Base-by-base conservation (phyloP, 352 stramenopile genomes). In the Phytophthora colocasiae region DNA sequence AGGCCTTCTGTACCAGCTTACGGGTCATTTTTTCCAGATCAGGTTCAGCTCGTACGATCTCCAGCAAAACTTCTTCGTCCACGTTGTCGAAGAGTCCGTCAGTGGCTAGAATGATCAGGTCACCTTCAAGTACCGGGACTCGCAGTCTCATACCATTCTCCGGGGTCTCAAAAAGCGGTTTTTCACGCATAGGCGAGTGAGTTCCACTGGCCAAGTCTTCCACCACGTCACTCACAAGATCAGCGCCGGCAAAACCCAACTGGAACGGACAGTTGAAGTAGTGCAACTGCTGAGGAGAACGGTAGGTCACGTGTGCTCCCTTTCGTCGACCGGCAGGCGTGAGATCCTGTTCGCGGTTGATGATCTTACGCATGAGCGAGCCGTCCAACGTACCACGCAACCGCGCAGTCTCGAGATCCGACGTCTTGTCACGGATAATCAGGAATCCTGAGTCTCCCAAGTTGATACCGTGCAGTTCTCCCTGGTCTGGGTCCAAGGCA, bases 211-310 rank as follows among this genome's bases (percentile, higher is more conserved):
- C 45, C 31, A 90, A 59, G 43, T 91, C 83, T 14, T 83, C 75
- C 10, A 78, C 67, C 10, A 91, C 76, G 27, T 89, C 74, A 24
- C 63, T 70, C 29, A 69, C 76, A 29, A 91, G 64, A 11, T 86
- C 73, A 0, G 76, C 58, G 31, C 77, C 74, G 11, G 80, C 80
- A 64, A 86, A 91, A 6, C 83, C 83, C 24, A 91, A 47, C 65
- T 99, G 97, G 80, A 97, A 99, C 6, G 97, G 97, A 49, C 98
- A 97, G 70, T 99, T 99, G 79, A 99, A 99, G 44, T 96, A 98
- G 55, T 96, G 89, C 9, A 99, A 80, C 67, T 99, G 97, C 71
- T 99, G 96, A 47, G 97, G 94, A 11, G 91, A 98, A 11, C 98
- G 91, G 77, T 99, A 99, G 26, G 90, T 87, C 22, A 93, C 80